Evolutionary conservation across 2,329 filamentous ascomycete genomes (phyloP).

Genomic region (Neurospora crassa): DNA sequence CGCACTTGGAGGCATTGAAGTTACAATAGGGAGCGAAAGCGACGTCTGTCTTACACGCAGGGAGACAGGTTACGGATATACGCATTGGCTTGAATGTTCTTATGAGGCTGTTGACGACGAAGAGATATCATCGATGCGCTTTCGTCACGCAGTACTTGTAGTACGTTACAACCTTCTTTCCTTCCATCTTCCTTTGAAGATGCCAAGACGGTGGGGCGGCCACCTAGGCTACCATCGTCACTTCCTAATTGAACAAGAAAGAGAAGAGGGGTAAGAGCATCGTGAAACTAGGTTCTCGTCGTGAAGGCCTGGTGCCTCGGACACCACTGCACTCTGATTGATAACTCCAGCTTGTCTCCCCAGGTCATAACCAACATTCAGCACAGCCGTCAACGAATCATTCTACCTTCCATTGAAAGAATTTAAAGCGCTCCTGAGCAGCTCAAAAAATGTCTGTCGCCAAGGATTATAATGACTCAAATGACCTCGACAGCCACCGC

Average conservation of each 20-base stretch:
- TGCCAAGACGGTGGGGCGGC: background rate
- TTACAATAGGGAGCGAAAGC: background rate
- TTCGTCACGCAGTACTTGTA: background rate
- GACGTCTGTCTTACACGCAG: background rate
- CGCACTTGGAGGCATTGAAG: background rate
- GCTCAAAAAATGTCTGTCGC: conserved; percentile 12
- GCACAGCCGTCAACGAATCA: background rate
- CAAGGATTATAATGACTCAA: conserved; percentile 17
- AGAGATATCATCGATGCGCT: background rate
- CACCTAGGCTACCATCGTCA: background rate
- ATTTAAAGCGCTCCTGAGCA: background rate
- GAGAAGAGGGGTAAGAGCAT: background rate
- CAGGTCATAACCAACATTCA: background rate
- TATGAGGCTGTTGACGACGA: background rate
- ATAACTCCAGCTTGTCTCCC: background rate
- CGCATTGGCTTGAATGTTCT: background rate
- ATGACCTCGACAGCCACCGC: conserved; percentile 18
- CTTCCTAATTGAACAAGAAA: background rate
- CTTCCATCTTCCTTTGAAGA: background rate
- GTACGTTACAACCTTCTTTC: background rate
- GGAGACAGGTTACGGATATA: background rate
- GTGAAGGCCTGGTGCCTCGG: background rate
- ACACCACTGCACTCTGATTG: background rate
- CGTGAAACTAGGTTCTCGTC: background rate
- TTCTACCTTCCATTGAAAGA: background rate